Evolutionary conservation across 331 rosid species (phyloP).

Genomic region (Ulmus americana): DNA sequence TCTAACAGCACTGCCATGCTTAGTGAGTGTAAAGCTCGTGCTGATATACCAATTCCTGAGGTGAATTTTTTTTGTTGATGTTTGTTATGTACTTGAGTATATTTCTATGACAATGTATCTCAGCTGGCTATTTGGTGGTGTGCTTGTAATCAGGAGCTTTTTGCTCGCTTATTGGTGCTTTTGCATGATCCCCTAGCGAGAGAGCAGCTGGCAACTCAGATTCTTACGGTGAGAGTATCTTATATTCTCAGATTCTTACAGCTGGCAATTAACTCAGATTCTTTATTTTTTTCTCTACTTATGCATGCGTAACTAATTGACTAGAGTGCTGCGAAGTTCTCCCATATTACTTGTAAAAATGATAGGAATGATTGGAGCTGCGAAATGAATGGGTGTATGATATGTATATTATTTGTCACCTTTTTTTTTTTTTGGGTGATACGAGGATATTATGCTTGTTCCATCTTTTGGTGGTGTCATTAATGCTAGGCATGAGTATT

Average conservation of each 20-base stretch:
- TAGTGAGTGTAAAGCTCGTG: constrained; percentile 67
- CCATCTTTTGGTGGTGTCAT: too few relatives aligned
- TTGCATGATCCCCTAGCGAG: constrained; percentile 86
- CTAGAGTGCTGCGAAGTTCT: not conserved
- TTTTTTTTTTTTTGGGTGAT: too few relatives aligned
- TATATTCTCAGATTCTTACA: constrained; percentile 74
- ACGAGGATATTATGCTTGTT: too few relatives aligned
- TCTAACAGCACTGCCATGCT: constrained; percentile 53
- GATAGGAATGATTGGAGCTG: not conserved
- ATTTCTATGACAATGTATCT: constrained; percentile 7
- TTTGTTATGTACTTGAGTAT: not conserved
- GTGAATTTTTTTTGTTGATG: constrained; percentile 28
- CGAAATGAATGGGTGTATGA: not conserved
- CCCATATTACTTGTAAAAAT: not conserved
- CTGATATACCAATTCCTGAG: constrained; percentile 80
- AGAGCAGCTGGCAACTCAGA: constrained; percentile 81
- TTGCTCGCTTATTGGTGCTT: constrained; percentile 89
- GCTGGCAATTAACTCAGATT: constrained; percentile 77
- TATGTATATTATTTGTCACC: not conserved
- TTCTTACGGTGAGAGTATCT: constrained; percentile 60
- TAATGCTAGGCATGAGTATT: too few relatives aligned
- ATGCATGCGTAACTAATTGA: not conserved
- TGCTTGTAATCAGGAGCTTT: constrained; percentile 60
- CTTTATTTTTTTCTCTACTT: constrained; percentile 20
- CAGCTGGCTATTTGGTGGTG: constrained; percentile 17